Conservation (phyloP, 768 basidiomycete genomes). For the Gloeostereum incarnatum region DNA sequence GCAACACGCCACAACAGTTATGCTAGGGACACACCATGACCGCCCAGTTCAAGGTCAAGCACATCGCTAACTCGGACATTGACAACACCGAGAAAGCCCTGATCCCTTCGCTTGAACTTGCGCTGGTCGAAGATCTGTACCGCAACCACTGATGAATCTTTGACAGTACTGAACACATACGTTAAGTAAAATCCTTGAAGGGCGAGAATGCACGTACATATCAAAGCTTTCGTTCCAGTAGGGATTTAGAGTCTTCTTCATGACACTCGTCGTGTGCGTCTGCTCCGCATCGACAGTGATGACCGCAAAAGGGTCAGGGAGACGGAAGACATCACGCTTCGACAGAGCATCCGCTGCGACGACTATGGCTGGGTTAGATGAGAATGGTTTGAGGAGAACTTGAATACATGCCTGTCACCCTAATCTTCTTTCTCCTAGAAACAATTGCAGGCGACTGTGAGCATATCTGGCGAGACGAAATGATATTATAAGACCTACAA, state of each 20-base stretch:
- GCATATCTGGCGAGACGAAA: constrained; percentile 6
- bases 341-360: constrained; percentile 92
- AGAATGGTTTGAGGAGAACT: background rate
- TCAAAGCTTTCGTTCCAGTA: constrained; percentile 99
- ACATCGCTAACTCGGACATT: constrained; percentile 89
- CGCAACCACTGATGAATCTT: constrained; percentile 95
- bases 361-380: constrained; percentile 35
- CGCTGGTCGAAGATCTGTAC: constrained; percentile 99
- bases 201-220: constrained; percentile 47
- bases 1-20: background rate
- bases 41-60: constrained; percentile 84
- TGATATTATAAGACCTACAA: constrained; percentile 27
- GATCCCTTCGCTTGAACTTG: constrained; percentile 97
- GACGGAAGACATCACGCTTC: constrained; percentile 92
- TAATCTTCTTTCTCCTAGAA: constrained; percentile 59
- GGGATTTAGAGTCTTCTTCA: constrained; percentile 91
- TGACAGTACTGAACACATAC: constrained; percentile 60
- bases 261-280: constrained; percentile 93
- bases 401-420: constrained; percentile 54
- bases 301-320: constrained; percentile 97
- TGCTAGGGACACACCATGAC: constrained; percentile 64
- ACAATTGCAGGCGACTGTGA: constrained; percentile 8
- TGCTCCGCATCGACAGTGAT: constrained; percentile 98
- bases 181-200: constrained; percentile 4
- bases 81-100: constrained; percentile 96